These are phyloP conservation scores for Plasmodium adleri DNA, from an alignment of 169 alveolate genomes.

Conservation along the genomic window DNA sequence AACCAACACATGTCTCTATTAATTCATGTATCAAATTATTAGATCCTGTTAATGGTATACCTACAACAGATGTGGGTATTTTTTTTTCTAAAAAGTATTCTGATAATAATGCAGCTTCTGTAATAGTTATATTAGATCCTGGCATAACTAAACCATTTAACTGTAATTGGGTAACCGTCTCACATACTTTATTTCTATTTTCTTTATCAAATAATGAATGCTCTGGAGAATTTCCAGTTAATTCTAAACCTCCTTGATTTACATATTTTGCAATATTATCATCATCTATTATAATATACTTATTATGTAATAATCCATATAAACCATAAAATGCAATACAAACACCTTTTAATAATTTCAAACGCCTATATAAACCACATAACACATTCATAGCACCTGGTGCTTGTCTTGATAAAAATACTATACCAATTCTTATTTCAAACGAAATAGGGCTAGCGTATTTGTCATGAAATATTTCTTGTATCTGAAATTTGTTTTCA, in stretches of 20 bases:
- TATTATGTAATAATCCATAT: conserved; percentile 93
- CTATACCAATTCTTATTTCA: conserved; percentile 92
- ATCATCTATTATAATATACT: conserved; percentile 89
- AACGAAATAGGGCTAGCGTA: conserved; percentile 57
- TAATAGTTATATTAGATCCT: conserved; percentile 97
- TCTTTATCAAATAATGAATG: conserved; percentile 82
- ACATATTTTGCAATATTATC: conserved; percentile 91
- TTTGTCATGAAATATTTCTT: conserved; percentile 82
- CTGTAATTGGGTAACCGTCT: conserved; percentile 87
- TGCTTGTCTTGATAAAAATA: conserved; percentile 95
- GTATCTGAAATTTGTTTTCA: conserved; percentile 78
- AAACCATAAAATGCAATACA: conserved; percentile 93
- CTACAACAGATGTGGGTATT: conserved; percentile 92
- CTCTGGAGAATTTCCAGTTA: conserved; percentile 90
- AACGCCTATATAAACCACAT: conserved; percentile 95
- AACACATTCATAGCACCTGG: conserved; percentile 98
- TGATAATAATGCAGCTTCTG: conserved; percentile 94
- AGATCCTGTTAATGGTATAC: conserved; percentile 97
- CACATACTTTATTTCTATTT: conserved; percentile 81
- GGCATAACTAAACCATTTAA: conserved; percentile 96
- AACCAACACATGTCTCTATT: conserved; percentile 96
- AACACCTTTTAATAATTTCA: conserved; percentile 84
- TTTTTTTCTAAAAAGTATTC: conserved; percentile 92
- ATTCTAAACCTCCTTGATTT: conserved; percentile 97
- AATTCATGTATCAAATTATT: conserved; percentile 92